Evolutionary conservation across 257 asterid species (phyloP).

Genomic region (Striga asiatica): DNA sequence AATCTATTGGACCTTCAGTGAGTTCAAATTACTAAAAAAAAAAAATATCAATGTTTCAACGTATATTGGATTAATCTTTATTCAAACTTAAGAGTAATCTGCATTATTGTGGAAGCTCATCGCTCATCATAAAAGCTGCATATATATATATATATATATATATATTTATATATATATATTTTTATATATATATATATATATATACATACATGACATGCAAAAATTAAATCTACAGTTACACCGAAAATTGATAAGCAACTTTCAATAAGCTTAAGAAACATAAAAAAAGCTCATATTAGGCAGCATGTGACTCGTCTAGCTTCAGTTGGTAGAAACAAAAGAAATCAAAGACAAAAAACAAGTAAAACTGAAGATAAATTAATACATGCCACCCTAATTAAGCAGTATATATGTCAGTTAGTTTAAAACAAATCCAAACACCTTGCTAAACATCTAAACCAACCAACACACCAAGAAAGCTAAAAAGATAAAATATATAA

Average conservation of each 20-base stretch:
- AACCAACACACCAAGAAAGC: conserved; percentile 17
- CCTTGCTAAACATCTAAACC: conserved; percentile 17
- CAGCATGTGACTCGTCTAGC: conserved; percentile 12
- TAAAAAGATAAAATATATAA: neutral
- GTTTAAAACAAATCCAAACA: conserved; percentile 27
- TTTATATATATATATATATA: too few relatives aligned
- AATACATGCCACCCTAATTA: conserved; percentile 16
- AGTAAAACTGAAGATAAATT: neutral
- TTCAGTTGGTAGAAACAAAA: neutral
- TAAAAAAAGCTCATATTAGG: conserved; percentile 14
- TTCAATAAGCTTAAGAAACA: neutral
- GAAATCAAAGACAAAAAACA: neutral
- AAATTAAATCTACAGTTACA: too few relatives aligned
- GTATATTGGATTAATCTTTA: too few relatives aligned
- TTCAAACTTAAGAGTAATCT: too few relatives aligned
- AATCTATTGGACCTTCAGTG: too few relatives aligned
- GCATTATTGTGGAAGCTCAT: too few relatives aligned
- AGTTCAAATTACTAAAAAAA: too few relatives aligned
- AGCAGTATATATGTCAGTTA: conserved; percentile 25
- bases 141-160: too few relatives aligned
- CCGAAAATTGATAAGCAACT: neutral
- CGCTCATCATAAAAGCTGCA: too few relatives aligned
- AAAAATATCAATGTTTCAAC: too few relatives aligned
- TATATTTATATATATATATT: too few relatives aligned
- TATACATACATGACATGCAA: too few relatives aligned